These are phyloP conservation scores for Exophiala sp. DNA, from an alignment of 2,329 filamentous ascomycete species.

Conservation along the genomic window DNA sequence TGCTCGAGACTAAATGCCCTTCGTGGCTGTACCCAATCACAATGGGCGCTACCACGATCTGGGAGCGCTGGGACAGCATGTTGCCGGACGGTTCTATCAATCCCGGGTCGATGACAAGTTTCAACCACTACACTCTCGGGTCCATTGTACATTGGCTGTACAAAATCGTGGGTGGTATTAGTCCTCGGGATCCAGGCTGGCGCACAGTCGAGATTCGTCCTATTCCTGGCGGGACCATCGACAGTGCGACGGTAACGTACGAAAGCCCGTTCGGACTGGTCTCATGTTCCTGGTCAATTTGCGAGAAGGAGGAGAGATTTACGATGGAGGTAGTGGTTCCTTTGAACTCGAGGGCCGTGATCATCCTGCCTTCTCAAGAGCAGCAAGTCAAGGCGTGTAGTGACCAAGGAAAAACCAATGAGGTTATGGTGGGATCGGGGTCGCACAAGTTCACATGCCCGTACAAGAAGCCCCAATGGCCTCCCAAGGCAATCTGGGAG, in stretches of 20 bases:
- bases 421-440: background rate
- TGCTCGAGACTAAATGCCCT: slow-evolving; percentile 36
- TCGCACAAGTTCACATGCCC: background rate
- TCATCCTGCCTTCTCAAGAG: background rate
- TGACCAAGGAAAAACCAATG: background rate
- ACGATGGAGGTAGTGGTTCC: background rate
- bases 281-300: slow-evolving; percentile 24
- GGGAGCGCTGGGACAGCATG: slow-evolving; percentile 46
- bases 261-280: slow-evolving; percentile 34
- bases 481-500: background rate
- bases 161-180: slow-evolving; percentile 33
- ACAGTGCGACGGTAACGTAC: slow-evolving; percentile 31
- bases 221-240: slow-evolving; percentile 34
- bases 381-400: background rate
- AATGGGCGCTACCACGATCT: slow-evolving; percentile 43
- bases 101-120: slow-evolving; percentile 42
- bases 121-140: slow-evolving; percentile 44
- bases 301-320: background rate
- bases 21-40: slow-evolving; percentile 41
- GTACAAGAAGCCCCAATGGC: background rate
- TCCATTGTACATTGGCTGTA: slow-evolving; percentile 41
- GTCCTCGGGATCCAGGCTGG: slow-evolving; percentile 33
- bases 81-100: slow-evolving; percentile 39
- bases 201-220: slow-evolving; percentile 31
- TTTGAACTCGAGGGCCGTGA: background rate